These are phyloP conservation scores for Rhodotorula sp. DNA, from an alignment of 1,284 basidiomycete genomes.

Conservation along the genomic window DNA sequence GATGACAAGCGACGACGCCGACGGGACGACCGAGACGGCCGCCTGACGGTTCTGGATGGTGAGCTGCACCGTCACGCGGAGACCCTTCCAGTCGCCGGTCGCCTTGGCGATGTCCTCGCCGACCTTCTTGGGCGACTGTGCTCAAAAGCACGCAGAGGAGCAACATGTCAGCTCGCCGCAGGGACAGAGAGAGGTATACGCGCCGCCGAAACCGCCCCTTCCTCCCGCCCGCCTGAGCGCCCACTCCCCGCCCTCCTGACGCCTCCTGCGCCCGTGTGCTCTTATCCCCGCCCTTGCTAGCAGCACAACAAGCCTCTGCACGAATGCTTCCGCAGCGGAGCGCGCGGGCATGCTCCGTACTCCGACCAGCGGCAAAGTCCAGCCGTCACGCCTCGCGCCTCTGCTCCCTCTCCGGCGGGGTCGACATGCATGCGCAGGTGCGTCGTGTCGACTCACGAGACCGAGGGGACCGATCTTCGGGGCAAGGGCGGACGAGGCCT, in stretches of 20 bases:
- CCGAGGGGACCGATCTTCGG: slow-evolving; percentile 99
- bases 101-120: slow-evolving; percentile 99
- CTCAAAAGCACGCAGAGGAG: background rate
- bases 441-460: slow-evolving; percentile 68
- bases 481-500: slow-evolving; percentile 92
- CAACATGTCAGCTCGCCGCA: slow-evolving; percentile 2
- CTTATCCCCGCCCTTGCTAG: background rate
- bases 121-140: slow-evolving; percentile 98
- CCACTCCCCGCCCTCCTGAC: too few species aligned
- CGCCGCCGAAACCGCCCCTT: background rate
- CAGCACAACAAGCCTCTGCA: background rate
- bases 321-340: background rate
- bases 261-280: background rate
- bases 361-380: background rate
- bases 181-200: background rate
- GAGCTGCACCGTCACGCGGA: slow-evolving; percentile 97
- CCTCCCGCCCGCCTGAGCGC: background rate
- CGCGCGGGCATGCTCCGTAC: background rate
- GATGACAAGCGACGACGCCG: slow-evolving; percentile 97
- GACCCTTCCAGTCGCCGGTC: slow-evolving; percentile 98
- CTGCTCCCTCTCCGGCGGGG: background rate
- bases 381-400: background rate
- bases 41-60: slow-evolving; percentile 99
- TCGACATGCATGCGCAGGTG: background rate
- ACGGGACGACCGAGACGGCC: slow-evolving; percentile 92